A percentile compares a stretch with the other conserved stretches of the same genome.
These are phyloP conservation scores for Gliomastix tumulicola DNA, from an alignment of 2,329 filamentous ascomycete species.

Conservation along the genomic window DNA sequence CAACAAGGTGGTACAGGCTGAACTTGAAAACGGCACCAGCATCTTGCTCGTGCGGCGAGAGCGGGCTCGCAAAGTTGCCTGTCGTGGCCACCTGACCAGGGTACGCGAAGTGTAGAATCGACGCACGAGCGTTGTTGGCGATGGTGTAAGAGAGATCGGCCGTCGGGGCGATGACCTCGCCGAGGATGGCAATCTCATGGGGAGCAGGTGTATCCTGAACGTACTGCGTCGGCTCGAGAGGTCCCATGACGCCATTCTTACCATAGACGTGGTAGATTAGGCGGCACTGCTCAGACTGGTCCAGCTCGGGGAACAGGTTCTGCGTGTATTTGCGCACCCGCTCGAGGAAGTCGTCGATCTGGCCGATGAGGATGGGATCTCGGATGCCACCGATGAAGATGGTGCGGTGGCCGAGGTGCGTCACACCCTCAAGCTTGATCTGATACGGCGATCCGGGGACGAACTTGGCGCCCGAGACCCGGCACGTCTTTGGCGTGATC, in stretches of 20 bases:
- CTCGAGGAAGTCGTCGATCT: conserved; percentile 26
- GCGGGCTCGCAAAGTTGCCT: conserved; percentile 35
- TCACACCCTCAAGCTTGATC: conserved; percentile 41
- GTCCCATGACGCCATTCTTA: conserved; percentile 23
- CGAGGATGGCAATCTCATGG: conserved; percentile 35
- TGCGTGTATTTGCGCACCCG: conserved; percentile 14
- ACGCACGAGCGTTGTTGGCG: conserved; percentile 29
- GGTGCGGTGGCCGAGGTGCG: conserved; percentile 31
- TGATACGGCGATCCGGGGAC: conserved; percentile 25
- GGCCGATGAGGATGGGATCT: conserved; percentile 36
- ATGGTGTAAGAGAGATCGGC: conserved; percentile 33
- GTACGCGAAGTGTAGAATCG: conserved; percentile 36
- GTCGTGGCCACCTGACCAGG: conserved; percentile 38
- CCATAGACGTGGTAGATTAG: conserved; percentile 38
- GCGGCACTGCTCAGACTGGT: conserved; percentile 20
- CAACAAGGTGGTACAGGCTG: conserved; percentile 38
- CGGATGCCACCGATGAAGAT: conserved; percentile 36
- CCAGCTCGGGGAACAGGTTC: conserved; percentile 12
- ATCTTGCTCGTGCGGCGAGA: conserved; percentile 13
- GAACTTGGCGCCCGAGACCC: conserved; percentile 31
- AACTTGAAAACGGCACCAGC: conserved; percentile 30
- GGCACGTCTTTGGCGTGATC: conserved; percentile 18
- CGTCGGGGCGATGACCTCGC: conserved; percentile 33
- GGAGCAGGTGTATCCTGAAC: conserved; percentile 9
- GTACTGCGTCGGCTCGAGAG: conserved; percentile 15